Evolutionary conservation across 2,329 filamentous ascomycete genomes (phyloP).

Genomic region (Phialophora tarda): DNA sequence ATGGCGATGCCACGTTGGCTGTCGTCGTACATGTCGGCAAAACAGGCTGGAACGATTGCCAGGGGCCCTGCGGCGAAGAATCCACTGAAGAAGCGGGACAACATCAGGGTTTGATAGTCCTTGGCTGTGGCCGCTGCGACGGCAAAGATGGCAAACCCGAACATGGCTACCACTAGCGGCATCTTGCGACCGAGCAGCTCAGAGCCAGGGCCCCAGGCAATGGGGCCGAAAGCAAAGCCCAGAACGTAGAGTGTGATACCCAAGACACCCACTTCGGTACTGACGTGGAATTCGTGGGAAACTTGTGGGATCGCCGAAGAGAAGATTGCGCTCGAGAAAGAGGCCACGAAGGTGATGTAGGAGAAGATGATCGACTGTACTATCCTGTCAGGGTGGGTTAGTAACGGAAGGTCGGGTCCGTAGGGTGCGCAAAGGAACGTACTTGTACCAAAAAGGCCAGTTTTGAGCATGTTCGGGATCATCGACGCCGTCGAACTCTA

Average conservation of each 20-base stretch:
- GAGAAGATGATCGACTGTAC: constrained; percentile 24
- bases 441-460: constrained; percentile 58
- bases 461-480: constrained; percentile 66
- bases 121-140: constrained; percentile 58
- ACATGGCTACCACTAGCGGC: constrained; percentile 55
- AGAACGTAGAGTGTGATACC: constrained; percentile 51
- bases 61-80: constrained; percentile 61
- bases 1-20: constrained; percentile 52
- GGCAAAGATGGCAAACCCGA: constrained; percentile 59
- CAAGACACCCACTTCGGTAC: constrained; percentile 54
- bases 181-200: constrained; percentile 58
- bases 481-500: constrained; percentile 69
- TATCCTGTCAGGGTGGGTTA: constrained; percentile 39
- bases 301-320: constrained; percentile 61
- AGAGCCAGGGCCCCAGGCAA: constrained; percentile 57
- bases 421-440: not conserved
- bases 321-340: constrained; percentile 43
- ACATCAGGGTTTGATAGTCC: constrained; percentile 59
- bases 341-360: constrained; percentile 35
- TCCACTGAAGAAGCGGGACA: constrained; percentile 60
- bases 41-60: constrained; percentile 61
- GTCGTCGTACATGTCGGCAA: constrained; percentile 63
- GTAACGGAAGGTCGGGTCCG: not conserved
- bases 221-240: constrained; percentile 48
- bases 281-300: constrained; percentile 55